Evolutionary conservation across 345 rosid genomes (phyloP).

Genomic region (Eucalyptus camaldulensis): DNA sequence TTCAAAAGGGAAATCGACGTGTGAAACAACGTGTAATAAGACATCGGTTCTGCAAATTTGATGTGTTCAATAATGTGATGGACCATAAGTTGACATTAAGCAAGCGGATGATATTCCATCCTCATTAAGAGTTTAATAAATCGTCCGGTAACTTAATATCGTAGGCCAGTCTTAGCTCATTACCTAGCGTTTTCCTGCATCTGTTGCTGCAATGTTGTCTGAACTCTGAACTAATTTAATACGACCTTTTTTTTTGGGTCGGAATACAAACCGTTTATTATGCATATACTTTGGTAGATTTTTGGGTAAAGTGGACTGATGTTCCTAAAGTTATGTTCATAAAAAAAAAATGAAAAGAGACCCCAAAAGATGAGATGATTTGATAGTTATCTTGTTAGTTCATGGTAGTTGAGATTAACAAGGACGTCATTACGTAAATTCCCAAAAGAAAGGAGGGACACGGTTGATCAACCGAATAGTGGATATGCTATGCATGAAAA

Average conservation of each 20-base stretch:
- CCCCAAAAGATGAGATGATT: neutral
- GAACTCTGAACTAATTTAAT: neutral
- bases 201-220: neutral
- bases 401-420: neutral
- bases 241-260: neutral
- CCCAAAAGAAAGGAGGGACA: neutral
- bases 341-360: neutral
- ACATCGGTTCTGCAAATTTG: neutral
- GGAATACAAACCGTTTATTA: neutral
- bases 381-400: neutral
- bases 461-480: neutral
- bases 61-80: neutral
- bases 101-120: neutral
- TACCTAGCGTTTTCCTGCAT: neutral
- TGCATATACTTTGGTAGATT: neutral
- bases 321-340: neutral
- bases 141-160: neutral
- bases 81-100: neutral
- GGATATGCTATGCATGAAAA: neutral
- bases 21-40: neutral
- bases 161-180: neutral
- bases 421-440: neutral
- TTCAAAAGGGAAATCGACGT: neutral
- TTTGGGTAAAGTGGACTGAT: neutral
- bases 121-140: neutral